Conservation (phyloP, 2,329 filamentous ascomycete genomes). For the Raffaelea ambrosiae region DNA sequence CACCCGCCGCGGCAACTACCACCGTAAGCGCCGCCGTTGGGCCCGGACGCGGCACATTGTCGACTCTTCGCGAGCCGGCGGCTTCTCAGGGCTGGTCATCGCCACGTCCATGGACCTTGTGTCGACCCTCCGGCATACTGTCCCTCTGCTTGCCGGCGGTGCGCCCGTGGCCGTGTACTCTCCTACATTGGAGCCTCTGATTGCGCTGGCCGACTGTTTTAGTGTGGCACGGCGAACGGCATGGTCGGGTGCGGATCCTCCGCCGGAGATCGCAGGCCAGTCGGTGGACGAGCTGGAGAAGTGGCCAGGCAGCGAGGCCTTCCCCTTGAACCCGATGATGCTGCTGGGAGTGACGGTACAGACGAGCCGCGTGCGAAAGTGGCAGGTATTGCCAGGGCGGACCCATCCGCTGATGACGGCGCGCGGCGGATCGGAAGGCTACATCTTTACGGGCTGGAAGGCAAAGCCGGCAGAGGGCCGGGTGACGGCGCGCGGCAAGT, state of each 20-base stretch:
- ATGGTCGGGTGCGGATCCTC: slow-evolving; percentile 47
- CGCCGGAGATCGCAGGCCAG: slow-evolving; percentile 34
- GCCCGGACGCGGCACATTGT: slow-evolving; percentile 63
- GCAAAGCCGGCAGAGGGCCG: slow-evolving; percentile 72
- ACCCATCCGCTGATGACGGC: slow-evolving; percentile 94
- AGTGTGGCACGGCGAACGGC: slow-evolving; percentile 70
- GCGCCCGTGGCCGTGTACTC: slow-evolving; percentile 82
- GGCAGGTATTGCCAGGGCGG: slow-evolving; percentile 85
- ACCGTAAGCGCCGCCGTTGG: slow-evolving; percentile 82
- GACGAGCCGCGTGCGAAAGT: slow-evolving; percentile 66
- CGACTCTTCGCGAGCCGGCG: slow-evolving; percentile 63
- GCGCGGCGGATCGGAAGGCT: slow-evolving; percentile 81
- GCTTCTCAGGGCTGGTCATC: slow-evolving; percentile 75
- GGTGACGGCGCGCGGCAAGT: slow-evolving; percentile 75
- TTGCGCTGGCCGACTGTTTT: slow-evolving; percentile 73
- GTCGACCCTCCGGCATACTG: slow-evolving; percentile 62
- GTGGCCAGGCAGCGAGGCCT: slow-evolving; percentile 61
- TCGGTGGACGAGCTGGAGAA: slow-evolving; percentile 40
- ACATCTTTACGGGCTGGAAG: slow-evolving; percentile 74
- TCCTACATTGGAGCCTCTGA: slow-evolving; percentile 69
- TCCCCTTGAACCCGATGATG: slow-evolving; percentile 79
- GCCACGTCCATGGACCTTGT: slow-evolving; percentile 75
- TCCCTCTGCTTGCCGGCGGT: slow-evolving; percentile 76
- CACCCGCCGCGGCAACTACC: slow-evolving; percentile 75
- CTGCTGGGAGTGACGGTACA: slow-evolving; percentile 74